Percentiles rank a stretch among this genome's conserved stretches.
phyloP scores from a whole-genome alignment of 108 stramenopile genomes.

The Conticribra weissflogii region DNA sequence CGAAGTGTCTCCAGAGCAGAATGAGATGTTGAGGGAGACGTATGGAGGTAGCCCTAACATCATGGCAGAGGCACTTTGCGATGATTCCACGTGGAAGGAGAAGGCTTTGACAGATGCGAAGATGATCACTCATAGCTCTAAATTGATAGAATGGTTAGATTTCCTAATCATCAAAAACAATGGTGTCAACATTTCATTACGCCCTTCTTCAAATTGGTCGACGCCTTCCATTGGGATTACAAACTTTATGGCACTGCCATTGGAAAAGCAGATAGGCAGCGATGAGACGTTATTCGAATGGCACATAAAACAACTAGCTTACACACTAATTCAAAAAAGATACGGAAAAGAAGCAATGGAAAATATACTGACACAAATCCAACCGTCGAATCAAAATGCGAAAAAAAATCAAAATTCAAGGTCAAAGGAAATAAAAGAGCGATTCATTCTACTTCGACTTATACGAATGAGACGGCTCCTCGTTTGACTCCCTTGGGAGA shows the following conservation, averaged over 20 bases:
- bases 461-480: constrained; percentile 1
- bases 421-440: neutral
- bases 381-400: too few species aligned
- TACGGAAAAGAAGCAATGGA: neutral
- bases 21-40: constrained; percentile 14
- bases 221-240: constrained; percentile 3
- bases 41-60: constrained; percentile 19
- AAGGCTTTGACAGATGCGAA: neutral
- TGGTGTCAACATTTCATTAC: neutral
- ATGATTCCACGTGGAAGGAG: constrained; percentile 1
- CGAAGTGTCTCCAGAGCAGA: constrained; percentile 1
- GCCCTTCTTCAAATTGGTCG: constrained; percentile 3
- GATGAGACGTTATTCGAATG: neutral
- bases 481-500: constrained; percentile 15
- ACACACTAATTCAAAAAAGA: neutral
- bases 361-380: neutral
- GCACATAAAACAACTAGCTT: neutral
- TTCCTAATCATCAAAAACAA: constrained; percentile 12
- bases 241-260: constrained; percentile 21
- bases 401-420: neutral
- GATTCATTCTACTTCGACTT: neutral
- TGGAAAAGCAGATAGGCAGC: neutral
- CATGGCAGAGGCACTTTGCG: constrained; percentile 26
- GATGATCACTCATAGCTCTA: constrained; percentile 8
- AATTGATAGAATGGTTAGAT: constrained; percentile 27